Conservation (phyloP, 441 rosid genomes). For the Gossypium gossypioides region DNA sequence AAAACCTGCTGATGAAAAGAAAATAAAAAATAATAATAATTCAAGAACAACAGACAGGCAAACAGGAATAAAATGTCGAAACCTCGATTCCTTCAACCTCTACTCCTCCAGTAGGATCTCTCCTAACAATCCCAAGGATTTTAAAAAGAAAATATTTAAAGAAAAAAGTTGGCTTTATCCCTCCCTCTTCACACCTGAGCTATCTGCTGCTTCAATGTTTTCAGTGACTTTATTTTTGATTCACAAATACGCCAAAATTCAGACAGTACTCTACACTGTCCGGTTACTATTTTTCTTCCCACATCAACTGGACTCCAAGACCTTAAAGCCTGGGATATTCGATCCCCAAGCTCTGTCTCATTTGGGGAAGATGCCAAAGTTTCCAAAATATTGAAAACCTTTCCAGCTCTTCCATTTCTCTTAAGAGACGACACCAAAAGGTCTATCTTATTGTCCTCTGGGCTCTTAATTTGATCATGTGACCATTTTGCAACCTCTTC, state of each 20-base stretch:
- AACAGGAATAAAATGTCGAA: not conserved
- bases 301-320: slow-evolving; percentile 55
- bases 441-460: slow-evolving; percentile 54
- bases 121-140: not conserved
- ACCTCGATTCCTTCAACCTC: not conserved
- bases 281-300: slow-evolving; percentile 46
- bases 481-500: slow-evolving; percentile 52
- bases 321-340: slow-evolving; percentile 47
- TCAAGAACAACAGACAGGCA: not conserved
- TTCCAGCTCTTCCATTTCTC: slow-evolving; percentile 56
- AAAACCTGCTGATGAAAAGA: not conserved
- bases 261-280: slow-evolving; percentile 31
- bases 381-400: slow-evolving; percentile 48
- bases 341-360: slow-evolving; percentile 45
- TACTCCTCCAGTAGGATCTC: not conserved
- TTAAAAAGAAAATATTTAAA: not conserved
- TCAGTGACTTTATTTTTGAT: slow-evolving; percentile 48
- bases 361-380: slow-evolving; percentile 29
- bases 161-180: not conserved
- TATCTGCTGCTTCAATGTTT: slow-evolving; percentile 48
- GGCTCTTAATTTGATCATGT: slow-evolving; percentile 31
- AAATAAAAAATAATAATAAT: slow-evolving; percentile 4
- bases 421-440: slow-evolving; percentile 34
- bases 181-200: slow-evolving; percentile 35
- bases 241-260: slow-evolving; percentile 57